These are phyloP conservation scores for Leptomonas seymouri DNA, from an alignment of 208 protist species.

Conservation along the genomic window DNA sequence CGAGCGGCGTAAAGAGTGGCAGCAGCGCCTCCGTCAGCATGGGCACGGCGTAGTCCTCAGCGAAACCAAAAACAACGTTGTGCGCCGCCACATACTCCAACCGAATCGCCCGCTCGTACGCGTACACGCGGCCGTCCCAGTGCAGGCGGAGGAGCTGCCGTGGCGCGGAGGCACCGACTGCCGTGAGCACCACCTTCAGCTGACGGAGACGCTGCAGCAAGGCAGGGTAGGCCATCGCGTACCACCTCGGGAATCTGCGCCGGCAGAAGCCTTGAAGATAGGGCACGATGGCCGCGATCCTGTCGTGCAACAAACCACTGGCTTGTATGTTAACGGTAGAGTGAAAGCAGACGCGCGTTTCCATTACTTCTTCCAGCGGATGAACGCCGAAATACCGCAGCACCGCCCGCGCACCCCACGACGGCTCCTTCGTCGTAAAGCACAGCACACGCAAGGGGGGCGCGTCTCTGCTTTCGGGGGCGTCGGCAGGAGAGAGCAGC, in stretches of 20 bases:
- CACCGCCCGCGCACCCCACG: constrained; percentile 50
- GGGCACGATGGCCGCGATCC: constrained; percentile 43
- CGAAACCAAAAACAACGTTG: constrained; percentile 70
- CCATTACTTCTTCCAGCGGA: constrained; percentile 40
- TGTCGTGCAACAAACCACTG: constrained; percentile 41
- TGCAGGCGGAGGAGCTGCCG: constrained; percentile 21
- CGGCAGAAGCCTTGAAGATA: constrained; percentile 54
- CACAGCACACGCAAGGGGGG: constrained; percentile 46
- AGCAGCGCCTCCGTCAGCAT: constrained; percentile 49
- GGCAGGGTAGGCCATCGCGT: constrained; percentile 26
- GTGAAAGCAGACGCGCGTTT: constrained; percentile 42
- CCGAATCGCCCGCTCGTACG: constrained; percentile 35
- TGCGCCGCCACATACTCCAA: constrained; percentile 68
- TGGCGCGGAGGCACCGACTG: constrained; percentile 11
- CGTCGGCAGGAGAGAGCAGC: constrained; percentile 2
- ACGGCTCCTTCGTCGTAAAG: constrained; percentile 40
- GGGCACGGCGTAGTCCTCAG: constrained; percentile 42
- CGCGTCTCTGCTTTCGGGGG: neutral
- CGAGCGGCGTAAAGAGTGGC: constrained; percentile 46
- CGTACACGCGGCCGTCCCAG: constrained; percentile 34
- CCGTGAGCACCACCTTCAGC: constrained; percentile 45
- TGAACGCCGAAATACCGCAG: constrained; percentile 50
- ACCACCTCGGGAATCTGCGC: constrained; percentile 32
- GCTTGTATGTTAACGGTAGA: constrained; percentile 22
- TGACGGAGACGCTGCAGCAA: constrained; percentile 38